These are phyloP conservation scores for Pseudonitzschia multiseries DNA, from an alignment of 108 stramenopile genomes.

Conservation along the genomic window DNA sequence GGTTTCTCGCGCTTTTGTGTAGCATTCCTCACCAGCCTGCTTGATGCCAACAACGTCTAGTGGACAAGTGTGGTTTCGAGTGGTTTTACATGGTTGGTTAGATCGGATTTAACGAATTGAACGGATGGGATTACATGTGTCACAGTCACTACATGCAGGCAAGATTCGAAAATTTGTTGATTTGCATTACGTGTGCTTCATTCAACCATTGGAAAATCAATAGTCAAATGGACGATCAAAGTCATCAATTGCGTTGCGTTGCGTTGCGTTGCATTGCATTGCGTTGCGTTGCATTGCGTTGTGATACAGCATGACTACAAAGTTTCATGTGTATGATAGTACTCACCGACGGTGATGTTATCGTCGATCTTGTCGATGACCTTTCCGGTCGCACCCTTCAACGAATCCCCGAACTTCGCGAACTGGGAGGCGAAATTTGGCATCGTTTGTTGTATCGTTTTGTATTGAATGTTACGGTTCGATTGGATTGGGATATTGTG, in stretches of 20 bases:
- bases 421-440: neutral
- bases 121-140: too few species aligned
- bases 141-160: too few species aligned
- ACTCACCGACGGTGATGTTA: neutral
- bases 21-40: conserved; percentile 3
- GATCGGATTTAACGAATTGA: neutral
- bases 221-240: neutral
- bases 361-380: conserved; percentile 7
- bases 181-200: too few species aligned
- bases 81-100: neutral
- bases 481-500: neutral
- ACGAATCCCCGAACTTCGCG: neutral
- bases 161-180: too few species aligned
- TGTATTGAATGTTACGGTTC: neutral
- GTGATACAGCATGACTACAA: too few species aligned
- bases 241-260: neutral
- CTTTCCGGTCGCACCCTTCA: conserved; percentile 1
- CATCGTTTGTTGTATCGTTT: neutral
- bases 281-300: neutral
- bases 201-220: neutral
- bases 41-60: conserved; percentile 3
- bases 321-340: neutral
- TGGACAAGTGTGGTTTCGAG: neutral
- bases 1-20: conserved; percentile 2
- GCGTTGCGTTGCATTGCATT: neutral